Evolutionary conservation across 2,329 filamentous ascomycete species (phyloP).

Genomic region (Pseudogymnoascus sp.): DNA sequence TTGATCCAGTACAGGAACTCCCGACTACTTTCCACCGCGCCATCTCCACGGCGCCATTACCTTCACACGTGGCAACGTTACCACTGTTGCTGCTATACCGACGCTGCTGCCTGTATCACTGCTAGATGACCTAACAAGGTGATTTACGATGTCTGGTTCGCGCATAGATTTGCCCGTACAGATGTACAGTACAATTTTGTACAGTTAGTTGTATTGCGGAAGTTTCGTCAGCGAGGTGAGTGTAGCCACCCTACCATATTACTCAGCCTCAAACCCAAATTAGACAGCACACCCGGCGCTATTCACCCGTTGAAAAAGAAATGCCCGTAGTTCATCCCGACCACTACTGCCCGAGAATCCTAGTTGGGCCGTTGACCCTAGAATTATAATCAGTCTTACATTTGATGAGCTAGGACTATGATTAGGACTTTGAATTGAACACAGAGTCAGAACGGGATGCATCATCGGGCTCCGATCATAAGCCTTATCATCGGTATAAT

Average conservation of each 20-base stretch:
- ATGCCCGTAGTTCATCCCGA: background rate
- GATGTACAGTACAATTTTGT: no score
- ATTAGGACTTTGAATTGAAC: background rate
- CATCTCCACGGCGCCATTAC: background rate
- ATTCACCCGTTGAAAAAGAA: background rate
- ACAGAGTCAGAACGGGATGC: background rate
- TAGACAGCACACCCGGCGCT: background rate
- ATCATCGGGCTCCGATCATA: background rate
- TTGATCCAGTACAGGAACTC: background rate
- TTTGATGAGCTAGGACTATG: background rate
- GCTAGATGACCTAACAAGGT: no score
- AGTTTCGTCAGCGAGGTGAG: no score
- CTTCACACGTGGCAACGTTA: background rate
- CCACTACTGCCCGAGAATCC: background rate
- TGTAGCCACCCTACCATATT: background rate
- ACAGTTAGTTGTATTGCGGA: no score
- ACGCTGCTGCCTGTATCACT: background rate
- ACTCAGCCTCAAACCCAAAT: background rate
- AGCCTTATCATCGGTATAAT: background rate
- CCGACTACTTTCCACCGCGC: background rate
- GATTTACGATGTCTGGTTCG: no score
- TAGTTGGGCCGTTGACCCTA: background rate
- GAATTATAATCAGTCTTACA: background rate
- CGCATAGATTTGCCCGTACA: no score
- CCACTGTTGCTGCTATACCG: background rate